phyloP scores from a whole-genome alignment of 2,329 filamentous ascomycete genomes.

The Phyllosticta ampelicida region DNA sequence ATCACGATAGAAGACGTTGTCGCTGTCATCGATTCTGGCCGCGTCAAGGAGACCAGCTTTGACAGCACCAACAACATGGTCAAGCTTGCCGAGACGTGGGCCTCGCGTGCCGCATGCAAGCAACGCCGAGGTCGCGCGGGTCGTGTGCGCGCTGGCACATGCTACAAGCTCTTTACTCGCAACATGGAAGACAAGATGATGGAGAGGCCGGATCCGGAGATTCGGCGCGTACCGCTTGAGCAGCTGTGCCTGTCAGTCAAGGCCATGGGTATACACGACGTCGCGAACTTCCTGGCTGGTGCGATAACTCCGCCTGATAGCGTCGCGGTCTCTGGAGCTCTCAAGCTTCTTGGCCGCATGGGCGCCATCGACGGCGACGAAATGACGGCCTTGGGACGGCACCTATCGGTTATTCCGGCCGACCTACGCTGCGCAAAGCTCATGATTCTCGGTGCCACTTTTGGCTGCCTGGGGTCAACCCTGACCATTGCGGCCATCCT shows the following conservation, averaged over 20 bases:
- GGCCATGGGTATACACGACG: conserved; percentile 83
- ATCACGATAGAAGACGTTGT: conserved; percentile 98
- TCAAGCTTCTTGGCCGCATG: conserved; percentile 70
- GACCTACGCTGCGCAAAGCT: conserved; percentile 89
- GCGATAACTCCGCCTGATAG: conserved; percentile 84
- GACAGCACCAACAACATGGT: conserved; percentile 90
- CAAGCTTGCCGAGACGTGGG: conserved; percentile 89
- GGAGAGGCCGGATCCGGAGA: conserved; percentile 84
- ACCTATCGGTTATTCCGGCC: conserved; percentile 89
- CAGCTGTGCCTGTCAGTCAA: conserved; percentile 90
- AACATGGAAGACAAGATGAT: conserved; percentile 80
- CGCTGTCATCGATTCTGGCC: conserved; percentile 87
- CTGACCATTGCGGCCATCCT: conserved; percentile 85
- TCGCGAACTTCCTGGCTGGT: conserved; percentile 68
- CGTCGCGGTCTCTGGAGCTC: conserved; percentile 73
- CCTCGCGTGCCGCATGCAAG: conserved; percentile 85
- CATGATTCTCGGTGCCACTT: conserved; percentile 89
- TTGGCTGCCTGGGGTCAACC: conserved; percentile 81
- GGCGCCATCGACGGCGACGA: conserved; percentile 79
- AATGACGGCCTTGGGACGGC: conserved; percentile 80
- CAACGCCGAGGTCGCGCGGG: conserved; percentile 88
- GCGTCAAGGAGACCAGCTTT: conserved; percentile 93
- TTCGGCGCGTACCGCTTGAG: conserved; percentile 82
- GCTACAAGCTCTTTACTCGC: conserved; percentile 90
- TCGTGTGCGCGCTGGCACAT: conserved; percentile 79